Evolutionary conservation across 495 filamentous ascomycete species (phyloP), one percentile per base, ranked within the genome.

Genomic region (Neurospora tetraspora): DNA sequence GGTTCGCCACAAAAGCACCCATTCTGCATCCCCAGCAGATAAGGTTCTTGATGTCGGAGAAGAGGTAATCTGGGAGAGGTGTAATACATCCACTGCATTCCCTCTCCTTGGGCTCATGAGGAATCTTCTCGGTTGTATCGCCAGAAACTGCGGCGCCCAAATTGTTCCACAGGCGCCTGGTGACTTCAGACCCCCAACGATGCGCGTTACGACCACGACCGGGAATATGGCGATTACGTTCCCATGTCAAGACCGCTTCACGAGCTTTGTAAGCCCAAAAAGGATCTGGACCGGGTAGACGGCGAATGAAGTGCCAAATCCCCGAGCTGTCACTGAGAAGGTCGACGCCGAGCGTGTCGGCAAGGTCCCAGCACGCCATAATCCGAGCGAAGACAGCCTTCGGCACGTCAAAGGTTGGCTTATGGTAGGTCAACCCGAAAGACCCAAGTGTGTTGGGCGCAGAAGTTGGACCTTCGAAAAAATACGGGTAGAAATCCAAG

Each of bases 191-290:
- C 12, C 45, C 10, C 45, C 45, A 23, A 23, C 9, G 45, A 53
- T 53, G 4, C 20, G 45, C 45, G 20, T 47, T 20, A 4, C n/a
- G 43, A 2, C 20, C 47, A 59, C 11, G 20, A 27, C 20, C 9
- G 16, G n/a, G 16, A 69, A 16, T 6, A 42, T 8, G 16, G 36
- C 68, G 3, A 71, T 71, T 73, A 9, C 53, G 34, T 6, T 77
- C 39, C 10, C 36, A 37, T 2, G 73, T 47, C 0, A 75, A 39
- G 34, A 76, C 9, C 2, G 76, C 74, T 12, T 80, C 79, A 5
- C 79, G 75, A 2, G 73, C 75, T 53, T 80, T 79, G 39, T 74
- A 12, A 0, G 76, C 74, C 79, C 79, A 80, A 14, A 79, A 72
- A 1, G n/a, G 9, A 45, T 79, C 75, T 0, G 76, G 75, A 5